Base-by-base conservation (phyloP, 225 moss, liverwort and hornwort genomes). In the Asterella californica region DNA sequence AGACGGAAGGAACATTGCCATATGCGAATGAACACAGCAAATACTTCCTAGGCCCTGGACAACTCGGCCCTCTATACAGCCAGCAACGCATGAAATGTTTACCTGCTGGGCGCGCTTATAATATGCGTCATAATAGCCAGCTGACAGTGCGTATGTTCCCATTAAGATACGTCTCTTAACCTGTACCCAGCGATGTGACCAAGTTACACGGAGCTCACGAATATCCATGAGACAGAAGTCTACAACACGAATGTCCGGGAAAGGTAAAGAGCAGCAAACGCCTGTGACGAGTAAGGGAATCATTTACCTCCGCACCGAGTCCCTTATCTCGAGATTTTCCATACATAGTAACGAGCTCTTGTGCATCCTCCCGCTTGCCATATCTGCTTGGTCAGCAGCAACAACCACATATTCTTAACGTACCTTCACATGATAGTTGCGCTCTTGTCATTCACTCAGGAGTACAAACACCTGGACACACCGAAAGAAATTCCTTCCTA, bases 61-160 rank as follows among this genome's bases (percentile, higher is more conserved):
- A 14, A 27, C 32, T 57, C n/a, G 4, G 15, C 18, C 17, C 24
- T 18, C 15, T 11, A 57, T 65, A 65, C 57, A 57, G 17, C 12
- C 12, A 52, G 52, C 14, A 52, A 52, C 5, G 52, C 52, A 52
- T 6, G 52, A 52, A 52, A 52, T 4, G 14, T 73, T 52, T 34
- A 93, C 93, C 90, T 97, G 97, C 87, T 97, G 97, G 34, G 97
- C 93, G 76, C 94, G 91, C 83, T 97, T 97, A 85, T 94, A 97
- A 63, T 91, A 97, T 38, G 97, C 97, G 86, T 97, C 94, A 74
- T 97, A 97, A 52, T 93, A 94, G 29, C 97, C 97, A 36, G 97
- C 92, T 85, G 97, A 97, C 75, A 97, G 85, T 15, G 97, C 94
- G 64, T 97, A 94, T 5, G 97, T 93, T 24, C 97, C 97, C 93